These are phyloP conservation scores for Asterophora lycoperdoides DNA, from an alignment of 768 basidiomycete species.

Conservation along the genomic window DNA sequence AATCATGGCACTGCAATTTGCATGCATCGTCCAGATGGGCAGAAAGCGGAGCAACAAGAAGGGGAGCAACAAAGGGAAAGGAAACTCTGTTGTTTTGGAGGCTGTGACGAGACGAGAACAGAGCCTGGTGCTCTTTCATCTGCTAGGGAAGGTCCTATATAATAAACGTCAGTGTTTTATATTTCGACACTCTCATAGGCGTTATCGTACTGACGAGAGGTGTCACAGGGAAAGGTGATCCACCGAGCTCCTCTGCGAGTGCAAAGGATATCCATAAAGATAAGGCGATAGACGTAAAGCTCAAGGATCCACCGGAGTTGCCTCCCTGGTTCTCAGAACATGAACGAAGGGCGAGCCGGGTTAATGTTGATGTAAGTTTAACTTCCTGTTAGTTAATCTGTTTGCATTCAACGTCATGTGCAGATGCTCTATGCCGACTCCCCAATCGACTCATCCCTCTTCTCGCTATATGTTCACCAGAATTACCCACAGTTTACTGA, in stretches of 20 bases:
- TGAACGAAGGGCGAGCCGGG: slow-evolving; percentile 63
- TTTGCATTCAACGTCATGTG: background rate
- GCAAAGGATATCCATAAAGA: slow-evolving; percentile 63
- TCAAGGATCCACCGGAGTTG: slow-evolving; percentile 53
- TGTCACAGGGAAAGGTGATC: slow-evolving; percentile 68
- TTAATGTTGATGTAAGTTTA: slow-evolving; percentile 72
- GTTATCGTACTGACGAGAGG: slow-evolving; percentile 2
- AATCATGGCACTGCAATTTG: slow-evolving; percentile 90
- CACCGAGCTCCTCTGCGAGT: slow-evolving; percentile 48
- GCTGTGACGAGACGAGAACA: slow-evolving; percentile 81
- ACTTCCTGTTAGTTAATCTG: too few species aligned
- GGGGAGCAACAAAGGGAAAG: slow-evolving; percentile 21
- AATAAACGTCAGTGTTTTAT: slow-evolving; percentile 82
- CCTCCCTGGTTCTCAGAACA: slow-evolving; percentile 59
- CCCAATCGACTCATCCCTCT: slow-evolving; percentile 87
- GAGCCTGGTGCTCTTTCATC: slow-evolving; percentile 83
- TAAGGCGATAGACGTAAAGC: slow-evolving; percentile 47
- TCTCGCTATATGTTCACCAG: slow-evolving; percentile 89
- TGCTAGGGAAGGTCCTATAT: slow-evolving; percentile 90
- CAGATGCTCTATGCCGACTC: slow-evolving; percentile 65
- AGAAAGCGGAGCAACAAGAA: slow-evolving; percentile 32
- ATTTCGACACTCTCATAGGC: background rate
- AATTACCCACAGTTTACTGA: slow-evolving; percentile 86
- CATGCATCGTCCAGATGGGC: slow-evolving; percentile 47
- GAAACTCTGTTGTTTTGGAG: slow-evolving; percentile 48